Conservation (phyloP, 1,284 basidiomycete species). For the Apiotrichum akiyoshidainum region DNA sequence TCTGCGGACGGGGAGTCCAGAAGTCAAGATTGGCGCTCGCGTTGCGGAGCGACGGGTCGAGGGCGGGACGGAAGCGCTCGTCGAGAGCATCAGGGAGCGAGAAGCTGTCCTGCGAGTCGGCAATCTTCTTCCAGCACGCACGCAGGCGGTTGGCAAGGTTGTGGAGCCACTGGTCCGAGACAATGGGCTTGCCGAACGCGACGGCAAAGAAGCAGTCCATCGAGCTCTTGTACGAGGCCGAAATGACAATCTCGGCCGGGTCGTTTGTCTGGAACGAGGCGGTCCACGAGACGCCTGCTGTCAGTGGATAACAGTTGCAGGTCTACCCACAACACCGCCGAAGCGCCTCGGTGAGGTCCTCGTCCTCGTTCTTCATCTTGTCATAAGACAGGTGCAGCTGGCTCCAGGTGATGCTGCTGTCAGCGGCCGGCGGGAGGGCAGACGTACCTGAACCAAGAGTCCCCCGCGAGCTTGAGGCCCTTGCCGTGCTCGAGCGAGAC, state of each 20-base stretch:
- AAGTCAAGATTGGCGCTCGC: slow-evolving; percentile 9
- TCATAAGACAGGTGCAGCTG: slow-evolving; percentile 24
- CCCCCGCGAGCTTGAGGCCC: slow-evolving; percentile 7
- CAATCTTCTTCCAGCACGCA: slow-evolving; percentile 39
- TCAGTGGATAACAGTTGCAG: neutral
- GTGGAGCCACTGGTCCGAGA: slow-evolving; percentile 31
- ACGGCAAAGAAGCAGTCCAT: slow-evolving; percentile 30
- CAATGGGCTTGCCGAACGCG: slow-evolving; percentile 36
- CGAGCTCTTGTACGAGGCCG: slow-evolving; percentile 17
- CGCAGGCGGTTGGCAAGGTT: slow-evolving; percentile 21
- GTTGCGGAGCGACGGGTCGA: slow-evolving; percentile 15
- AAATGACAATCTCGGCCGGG: slow-evolving; percentile 28
- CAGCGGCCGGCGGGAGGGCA: neutral
- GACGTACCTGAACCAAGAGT: slow-evolving; percentile 36
- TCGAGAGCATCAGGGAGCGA: slow-evolving; percentile 26
- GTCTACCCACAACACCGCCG: slow-evolving; percentile 28
- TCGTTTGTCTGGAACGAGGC: slow-evolving; percentile 22
- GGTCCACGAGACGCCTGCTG: slow-evolving; percentile 33
- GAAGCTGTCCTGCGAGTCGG: slow-evolving; percentile 41
- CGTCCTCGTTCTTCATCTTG: slow-evolving; percentile 34
- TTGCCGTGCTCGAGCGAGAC: slow-evolving; percentile 26
- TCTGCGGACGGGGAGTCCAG: slow-evolving; percentile 31
- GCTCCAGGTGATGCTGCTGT: slow-evolving; percentile 16
- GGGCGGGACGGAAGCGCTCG: slow-evolving; percentile 23
- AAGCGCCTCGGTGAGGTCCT: slow-evolving; percentile 20